Conservation (phyloP, 371 early-diverging fungal genomes). For the Dichotomocladium elegans region DNA sequence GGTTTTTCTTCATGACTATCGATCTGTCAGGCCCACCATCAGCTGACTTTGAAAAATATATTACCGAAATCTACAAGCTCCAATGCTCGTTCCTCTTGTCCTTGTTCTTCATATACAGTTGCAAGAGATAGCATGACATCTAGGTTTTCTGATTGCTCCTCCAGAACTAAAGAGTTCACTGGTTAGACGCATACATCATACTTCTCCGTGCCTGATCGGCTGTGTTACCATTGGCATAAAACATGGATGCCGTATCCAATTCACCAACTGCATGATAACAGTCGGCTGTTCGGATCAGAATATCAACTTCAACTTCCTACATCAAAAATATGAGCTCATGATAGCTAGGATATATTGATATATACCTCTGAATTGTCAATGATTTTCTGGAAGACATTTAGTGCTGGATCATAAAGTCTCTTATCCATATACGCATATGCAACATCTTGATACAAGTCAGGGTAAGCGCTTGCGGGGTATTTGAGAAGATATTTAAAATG, state of each 20-base stretch:
- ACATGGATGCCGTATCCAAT: constrained; percentile 59
- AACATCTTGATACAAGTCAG: constrained; percentile 79
- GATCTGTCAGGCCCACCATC: too few relatives aligned
- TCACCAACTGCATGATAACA: constrained; percentile 72
- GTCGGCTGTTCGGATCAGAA: constrained; percentile 58
- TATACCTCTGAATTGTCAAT: constrained; percentile 53
- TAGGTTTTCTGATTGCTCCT: constrained; percentile 59
- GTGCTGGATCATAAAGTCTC: constrained; percentile 61
- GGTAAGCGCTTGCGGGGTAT: constrained; percentile 54
- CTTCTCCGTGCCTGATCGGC: background rate
- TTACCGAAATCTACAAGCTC: constrained; percentile 59
- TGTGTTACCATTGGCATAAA: constrained; percentile 49
- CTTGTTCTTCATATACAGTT: constrained; percentile 81
- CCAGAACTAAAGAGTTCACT: constrained; percentile 23
- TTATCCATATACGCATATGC: constrained; percentile 77
- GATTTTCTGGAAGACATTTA: constrained; percentile 59
- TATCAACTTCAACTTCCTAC: constrained; percentile 44
- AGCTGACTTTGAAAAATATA: too few relatives aligned
- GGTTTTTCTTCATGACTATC: constrained; percentile 31
- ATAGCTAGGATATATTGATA: background rate
- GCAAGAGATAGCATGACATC: constrained; percentile 78
- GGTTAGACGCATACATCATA: background rate
- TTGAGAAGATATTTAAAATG: constrained; percentile 68
- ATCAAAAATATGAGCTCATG: too few relatives aligned
- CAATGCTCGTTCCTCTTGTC: constrained; percentile 69